These are phyloP conservation scores for Macrotyloma uniflorum DNA, from an alignment of 306 rosid species.

Conservation along the genomic window DNA sequence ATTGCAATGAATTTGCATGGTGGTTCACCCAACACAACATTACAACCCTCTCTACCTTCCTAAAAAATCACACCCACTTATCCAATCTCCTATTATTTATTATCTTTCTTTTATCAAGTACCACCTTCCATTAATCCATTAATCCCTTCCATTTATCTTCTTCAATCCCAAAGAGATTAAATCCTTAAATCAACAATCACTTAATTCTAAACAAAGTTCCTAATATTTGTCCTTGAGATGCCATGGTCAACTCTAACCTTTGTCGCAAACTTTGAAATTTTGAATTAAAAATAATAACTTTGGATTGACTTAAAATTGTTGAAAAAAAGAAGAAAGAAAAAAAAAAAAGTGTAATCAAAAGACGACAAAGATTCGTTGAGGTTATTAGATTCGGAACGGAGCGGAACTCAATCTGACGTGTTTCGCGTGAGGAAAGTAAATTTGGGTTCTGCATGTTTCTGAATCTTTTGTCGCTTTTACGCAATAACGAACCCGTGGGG, in stretches of 20 bases:
- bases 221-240: too few species aligned
- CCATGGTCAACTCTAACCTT: too few species aligned
- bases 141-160: too few species aligned
- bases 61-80: not conserved
- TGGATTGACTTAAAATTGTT: too few species aligned
- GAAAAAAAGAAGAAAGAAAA: too few species aligned
- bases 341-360: not conserved
- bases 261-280: too few species aligned
- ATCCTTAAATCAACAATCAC: too few species aligned
- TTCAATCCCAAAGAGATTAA: too few species aligned
- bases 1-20: conserved; percentile 38
- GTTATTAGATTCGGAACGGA: not conserved
- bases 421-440: conserved; percentile 52
- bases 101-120: too few species aligned
- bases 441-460: conserved; percentile 29
- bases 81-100: not conserved
- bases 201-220: too few species aligned
- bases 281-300: too few species aligned
- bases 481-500: conserved; percentile 15
- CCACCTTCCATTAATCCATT: too few species aligned
- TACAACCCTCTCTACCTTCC: not conserved
- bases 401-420: conserved; percentile 9
- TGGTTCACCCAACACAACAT: conserved; percentile 37
- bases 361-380: not conserved
- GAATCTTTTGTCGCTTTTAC: conserved; percentile 1